A percentile compares a stretch with the other conserved stretches of the same genome.
Evolutionary conservation across 495 filamentous ascomycete genomes (phyloP).

Genomic region (Xylaria nigripes): DNA sequence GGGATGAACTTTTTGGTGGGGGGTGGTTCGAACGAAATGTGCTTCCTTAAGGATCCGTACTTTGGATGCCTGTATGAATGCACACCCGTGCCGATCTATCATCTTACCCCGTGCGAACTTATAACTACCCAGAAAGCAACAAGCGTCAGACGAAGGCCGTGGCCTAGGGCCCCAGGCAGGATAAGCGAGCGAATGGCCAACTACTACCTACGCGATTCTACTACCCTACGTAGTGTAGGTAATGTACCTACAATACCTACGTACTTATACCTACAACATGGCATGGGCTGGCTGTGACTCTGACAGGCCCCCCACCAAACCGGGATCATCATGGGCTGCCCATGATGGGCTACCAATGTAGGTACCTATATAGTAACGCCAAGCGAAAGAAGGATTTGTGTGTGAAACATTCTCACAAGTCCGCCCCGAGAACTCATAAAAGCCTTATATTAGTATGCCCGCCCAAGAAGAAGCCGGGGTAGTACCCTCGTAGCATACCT

Average conservation of each 20-base stretch:
- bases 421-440: background rate
- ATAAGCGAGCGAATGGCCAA: background rate
- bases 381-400: background rate
- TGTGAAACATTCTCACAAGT: background rate
- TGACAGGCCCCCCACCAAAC: background rate
- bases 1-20: background rate
- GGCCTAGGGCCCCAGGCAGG: background rate
- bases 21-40: background rate
- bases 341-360: too few species aligned
- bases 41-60: too few species aligned
- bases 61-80: too few species aligned
- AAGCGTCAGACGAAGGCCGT: constrained; percentile 2
- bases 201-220: too few species aligned
- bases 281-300: too few species aligned
- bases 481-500: background rate
- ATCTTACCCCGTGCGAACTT: too few species aligned
- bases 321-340: too few species aligned
- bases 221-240: too few species aligned
- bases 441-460: background rate
- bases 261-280: too few species aligned
- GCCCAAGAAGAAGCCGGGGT: background rate
- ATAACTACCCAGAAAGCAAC: background rate
- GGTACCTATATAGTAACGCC: too few species aligned
- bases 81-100: background rate
- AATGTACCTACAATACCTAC: too few species aligned